Base-by-base conservation (phyloP, 306 rosid genomes). In the Ormosia emarginata region DNA sequence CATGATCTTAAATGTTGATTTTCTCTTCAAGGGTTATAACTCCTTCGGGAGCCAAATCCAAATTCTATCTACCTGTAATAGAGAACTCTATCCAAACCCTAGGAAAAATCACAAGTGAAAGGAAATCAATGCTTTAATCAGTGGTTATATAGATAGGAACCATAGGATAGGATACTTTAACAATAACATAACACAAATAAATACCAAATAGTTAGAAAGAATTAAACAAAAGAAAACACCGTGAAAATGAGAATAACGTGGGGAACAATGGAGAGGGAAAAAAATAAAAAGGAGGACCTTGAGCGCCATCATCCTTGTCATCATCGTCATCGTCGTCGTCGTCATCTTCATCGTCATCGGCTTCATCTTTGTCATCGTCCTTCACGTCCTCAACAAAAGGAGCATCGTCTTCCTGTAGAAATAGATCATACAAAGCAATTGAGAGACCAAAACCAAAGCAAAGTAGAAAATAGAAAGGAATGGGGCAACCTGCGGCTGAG, bases 341-440 rank as follows among this genome's bases (percentile, higher is more conserved):
- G 0, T 92, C 97, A 0, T 92, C 94, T 0, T 88, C 94, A 0
- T 84, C 93, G 0, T 85, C 91, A 0, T 88, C 94, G 0, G 78
- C 91, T 0, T 90, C 88, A 4, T 90, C 90, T 3, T 85, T 70
- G 47, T 90, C 95, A 18, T 88, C 93, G 7, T 91, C 94, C 83
- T 91, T 93, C 17, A 91, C 92, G 40, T 93, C 97, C 87, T 93
- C 96, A 4, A 93, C 89, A 46, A 90, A 71, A 12, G 92, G 93
- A 57, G 86, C 88, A 59, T 87, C 90, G 5, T 88, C 91, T n/a
- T 83, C 86, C 96, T 90, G 70, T n/a, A 40, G 3, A 13, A 57
- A 30, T 1, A 7, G 7, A 70, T 82, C 47, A 39, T 2, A 3
- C 0, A 32, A 13, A 5, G 18, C 14, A 33, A 70, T 74, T 13